Evolutionary conservation across 2,329 filamentous ascomycete genomes (phyloP), one percentile per base, ranked within the genome.

Genomic region (Botrytis medusae): DNA sequence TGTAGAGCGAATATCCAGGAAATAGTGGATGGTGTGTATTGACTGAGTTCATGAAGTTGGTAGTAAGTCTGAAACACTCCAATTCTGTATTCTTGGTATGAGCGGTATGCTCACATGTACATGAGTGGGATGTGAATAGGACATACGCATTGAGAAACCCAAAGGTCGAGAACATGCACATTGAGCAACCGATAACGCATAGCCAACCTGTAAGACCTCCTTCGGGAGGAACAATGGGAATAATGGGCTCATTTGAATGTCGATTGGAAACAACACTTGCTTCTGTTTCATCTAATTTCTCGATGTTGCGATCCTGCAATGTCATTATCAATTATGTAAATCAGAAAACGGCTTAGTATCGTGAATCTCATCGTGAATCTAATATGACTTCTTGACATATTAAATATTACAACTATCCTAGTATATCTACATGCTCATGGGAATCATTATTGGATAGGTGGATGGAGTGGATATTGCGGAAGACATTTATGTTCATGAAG

Each of bases 41-140:
- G 32, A 29, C 63, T 57, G 10, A 73, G 32, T 32, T 40, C 37
- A 12, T 69, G 46, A 3, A 34, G 16, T 64, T 74, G 54, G 32
- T 73, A 74, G 46, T 64, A 64, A n/a, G 65, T 48, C 60, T 74
- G 72, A 29, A 74, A 74, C 7, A 73, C 59, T 22, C 72, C 74
- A 10, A 73, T 73, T 25, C 61, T 62, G 51, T 40, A 37, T n/a
- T 32, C 20, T 51, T 22, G n/a, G 20, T 40, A 32, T 62, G 29
- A 48, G 37, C 9, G 29, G 20, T 40, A 22, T 22, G 9, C 8
- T 40, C 14, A 40, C 20, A 4, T 29, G 10, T 40, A 6, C 1
- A 8, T 29, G 32, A 2, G 12, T 7, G 32, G 8, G 20, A 34
- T 22, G 69, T n/a, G 37, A n/a, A n/a, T 4, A 14, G 9, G 42